Evolutionary conservation across 2,329 filamentous ascomycete species (phyloP).

Genomic region (Emmonsia crescens): DNA sequence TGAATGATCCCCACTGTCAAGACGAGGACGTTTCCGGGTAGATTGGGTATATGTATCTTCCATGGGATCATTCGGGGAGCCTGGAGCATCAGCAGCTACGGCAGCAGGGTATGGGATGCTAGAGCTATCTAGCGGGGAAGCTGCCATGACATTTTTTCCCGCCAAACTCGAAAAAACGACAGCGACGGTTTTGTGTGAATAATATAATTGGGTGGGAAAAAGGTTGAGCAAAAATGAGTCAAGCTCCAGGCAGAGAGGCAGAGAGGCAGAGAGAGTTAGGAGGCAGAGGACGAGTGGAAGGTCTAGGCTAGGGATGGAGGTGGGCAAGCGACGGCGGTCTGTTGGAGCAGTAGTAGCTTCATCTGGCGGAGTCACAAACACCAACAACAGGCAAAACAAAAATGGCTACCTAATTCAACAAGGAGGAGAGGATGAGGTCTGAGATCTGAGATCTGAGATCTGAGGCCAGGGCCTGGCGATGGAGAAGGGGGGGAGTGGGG

Average conservation of each 20-base stretch:
- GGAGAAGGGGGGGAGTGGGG: background rate
- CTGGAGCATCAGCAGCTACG: conserved; percentile 17
- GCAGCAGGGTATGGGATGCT: conserved; percentile 28
- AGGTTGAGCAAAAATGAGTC: conserved; percentile 3
- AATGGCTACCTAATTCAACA: background rate
- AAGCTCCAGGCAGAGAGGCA: conserved; percentile 1
- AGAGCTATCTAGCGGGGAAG: conserved; percentile 36
- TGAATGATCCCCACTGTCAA: conserved; percentile 33
- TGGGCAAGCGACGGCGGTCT: background rate
- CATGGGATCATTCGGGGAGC: conserved; percentile 27
- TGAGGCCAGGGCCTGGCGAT: background rate
- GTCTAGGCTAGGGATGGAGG: background rate
- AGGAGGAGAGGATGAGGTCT: background rate
- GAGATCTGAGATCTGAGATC: too few species aligned
- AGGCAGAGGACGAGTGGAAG: background rate
- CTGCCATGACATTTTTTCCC: conserved; percentile 35
- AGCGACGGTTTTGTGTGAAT: background rate
- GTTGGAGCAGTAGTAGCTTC: background rate
- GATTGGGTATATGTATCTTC: conserved; percentile 30
- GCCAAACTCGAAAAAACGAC: conserved; percentile 2
- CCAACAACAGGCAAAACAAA: background rate
- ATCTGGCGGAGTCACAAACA: background rate
- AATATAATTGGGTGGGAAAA: background rate
- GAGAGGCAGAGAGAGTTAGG: background rate
- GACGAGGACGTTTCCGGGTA: conserved; percentile 38